These are phyloP conservation scores for Immersiella caudata DNA, from an alignment of 495 filamentous ascomycete species.

Conservation along the genomic window DNA sequence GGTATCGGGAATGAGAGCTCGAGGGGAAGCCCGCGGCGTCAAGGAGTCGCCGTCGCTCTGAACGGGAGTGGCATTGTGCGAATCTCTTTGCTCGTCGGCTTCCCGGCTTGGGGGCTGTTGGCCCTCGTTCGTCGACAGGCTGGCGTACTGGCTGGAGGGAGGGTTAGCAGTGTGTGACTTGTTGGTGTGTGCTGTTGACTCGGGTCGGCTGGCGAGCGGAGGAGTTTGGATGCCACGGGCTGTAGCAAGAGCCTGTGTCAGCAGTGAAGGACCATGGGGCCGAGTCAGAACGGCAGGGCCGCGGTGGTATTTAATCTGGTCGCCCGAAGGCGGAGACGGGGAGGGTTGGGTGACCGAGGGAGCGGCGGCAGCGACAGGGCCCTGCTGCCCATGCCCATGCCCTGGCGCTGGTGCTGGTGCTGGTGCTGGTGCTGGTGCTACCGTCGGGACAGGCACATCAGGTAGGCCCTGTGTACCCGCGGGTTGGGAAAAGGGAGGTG, in stretches of 20 bases:
- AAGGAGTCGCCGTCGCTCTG: slow-evolving; percentile 36
- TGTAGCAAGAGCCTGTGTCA: slow-evolving; percentile 56
- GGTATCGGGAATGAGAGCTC: background rate
- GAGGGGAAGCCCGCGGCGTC: slow-evolving; percentile 36
- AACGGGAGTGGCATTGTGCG: slow-evolving; percentile 36
- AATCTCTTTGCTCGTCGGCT: slow-evolving; percentile 22
- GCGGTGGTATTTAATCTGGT: slow-evolving; percentile 52
- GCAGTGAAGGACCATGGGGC: slow-evolving; percentile 50
- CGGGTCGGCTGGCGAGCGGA: slow-evolving; percentile 28
- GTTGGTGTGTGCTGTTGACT: slow-evolving; percentile 29
- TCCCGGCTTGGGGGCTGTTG: slow-evolving; percentile 25
- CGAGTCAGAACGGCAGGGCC: slow-evolving; percentile 44
- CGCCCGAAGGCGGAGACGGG: slow-evolving; percentile 28
- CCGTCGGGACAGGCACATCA: slow-evolving; percentile 30
- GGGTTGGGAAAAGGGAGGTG: slow-evolving; percentile 19
- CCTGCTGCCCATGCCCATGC: slow-evolving; percentile 13
- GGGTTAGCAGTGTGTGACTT: slow-evolving; percentile 22
- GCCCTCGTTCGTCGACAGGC: slow-evolving; percentile 13
- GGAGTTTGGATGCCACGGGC: slow-evolving; percentile 49
- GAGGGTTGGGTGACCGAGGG: slow-evolving; percentile 31
- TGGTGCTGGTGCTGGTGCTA: slow-evolving; percentile 27
- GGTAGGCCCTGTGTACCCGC: slow-evolving; percentile 20
- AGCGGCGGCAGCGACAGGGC: slow-evolving; percentile 30
- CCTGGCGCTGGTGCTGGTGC: too few species aligned
- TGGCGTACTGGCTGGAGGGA: slow-evolving; percentile 26